Evolutionary conservation across 73 alveolate genomes (phyloP), one percentile per base, ranked within the genome.

Genomic region (Paramecium bursaria): DNA sequence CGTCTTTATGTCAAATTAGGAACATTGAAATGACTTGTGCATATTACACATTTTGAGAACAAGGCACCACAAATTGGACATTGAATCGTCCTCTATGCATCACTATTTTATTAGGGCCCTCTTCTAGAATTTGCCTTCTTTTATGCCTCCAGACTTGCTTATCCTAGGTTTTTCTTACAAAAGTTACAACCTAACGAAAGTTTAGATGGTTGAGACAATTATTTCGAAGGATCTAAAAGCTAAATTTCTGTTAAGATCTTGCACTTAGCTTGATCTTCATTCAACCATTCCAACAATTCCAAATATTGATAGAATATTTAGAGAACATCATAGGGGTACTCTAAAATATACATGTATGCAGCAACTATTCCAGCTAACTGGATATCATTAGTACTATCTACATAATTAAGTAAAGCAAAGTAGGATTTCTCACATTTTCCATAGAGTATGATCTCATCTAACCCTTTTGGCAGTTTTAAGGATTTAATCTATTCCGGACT

Each of bases 21-120:
- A 25, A 33, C 19, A 25, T 53, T 67, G 27, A 33, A 67, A 35
- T 31, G 35, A 21, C 44, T 25, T 14, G 55, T 46, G 44, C 82
- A 67, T 19, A 67, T 57, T 1, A 67, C 55, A 67, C 80, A 67
- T 11, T 67, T 67, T 19, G 60, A 42, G 3, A 35, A 19, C 6
- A 15, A 23, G 21, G 26, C 46, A 67, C n/a, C 44, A 67, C 82
- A 67, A 31, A 29, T 31, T 17, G 82, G 57, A 67, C 82, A 67
- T 31, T 25, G 15, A 35, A 25, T 67, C 4, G 82, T 35, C 22
- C 31, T 19, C 21, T 53, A 57, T 39, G 33, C 44, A 42, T 67
- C 60, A 57, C 33, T 50, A 23, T 23, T 13, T 26, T 30, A 26
- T 29, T 57, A 9, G 6, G 21, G 33, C 50, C 52, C 76, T 57